Conservation (phyloP, 306 rosid genomes). For the Vicia faba region DNA sequence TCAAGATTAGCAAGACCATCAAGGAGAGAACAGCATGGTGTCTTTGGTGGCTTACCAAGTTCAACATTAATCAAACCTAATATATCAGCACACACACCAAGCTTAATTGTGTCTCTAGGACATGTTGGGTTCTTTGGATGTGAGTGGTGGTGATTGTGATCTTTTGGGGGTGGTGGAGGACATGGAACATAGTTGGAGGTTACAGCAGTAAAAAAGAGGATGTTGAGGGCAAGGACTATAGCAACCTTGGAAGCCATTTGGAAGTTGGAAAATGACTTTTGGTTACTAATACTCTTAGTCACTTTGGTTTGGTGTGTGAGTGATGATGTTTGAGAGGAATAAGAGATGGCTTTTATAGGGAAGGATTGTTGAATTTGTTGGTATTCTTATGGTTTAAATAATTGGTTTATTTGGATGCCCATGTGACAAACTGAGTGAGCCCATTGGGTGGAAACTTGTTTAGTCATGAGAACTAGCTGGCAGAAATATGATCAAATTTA, state of each 20-base stretch:
- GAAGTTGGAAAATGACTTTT: background rate
- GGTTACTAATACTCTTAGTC: slow-evolving; percentile 4
- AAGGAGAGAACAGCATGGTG: slow-evolving; percentile 67
- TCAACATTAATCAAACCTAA: slow-evolving; percentile 63
- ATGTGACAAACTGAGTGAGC: no score
- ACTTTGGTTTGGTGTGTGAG: slow-evolving; percentile 22
- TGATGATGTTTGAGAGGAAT: slow-evolving; percentile 1
- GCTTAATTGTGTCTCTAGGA: slow-evolving; percentile 65
- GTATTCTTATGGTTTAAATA: background rate
- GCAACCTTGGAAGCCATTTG: slow-evolving; percentile 72
- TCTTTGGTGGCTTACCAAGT: slow-evolving; percentile 67
- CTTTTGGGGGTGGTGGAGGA: slow-evolving; percentile 59
- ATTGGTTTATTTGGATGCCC: no score
- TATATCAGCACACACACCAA: slow-evolving; percentile 75
- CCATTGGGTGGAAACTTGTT: no score
- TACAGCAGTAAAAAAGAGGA: slow-evolving; percentile 71
- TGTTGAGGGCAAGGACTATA: slow-evolving; percentile 57
- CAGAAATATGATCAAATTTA: slow-evolving; percentile 38
- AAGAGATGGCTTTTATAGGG: slow-evolving; percentile 54
- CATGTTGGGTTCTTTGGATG: slow-evolving; percentile 42
- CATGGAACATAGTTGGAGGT: slow-evolving; percentile 64
- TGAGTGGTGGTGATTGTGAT: slow-evolving; percentile 40
- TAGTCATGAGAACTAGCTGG: slow-evolving; percentile 37
- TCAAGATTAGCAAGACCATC: slow-evolving; percentile 70
- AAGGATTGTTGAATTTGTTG: background rate